These are phyloP conservation scores for Leptographium procerum DNA, from an alignment of 2,329 filamentous ascomycete species.

Conservation along the genomic window DNA sequence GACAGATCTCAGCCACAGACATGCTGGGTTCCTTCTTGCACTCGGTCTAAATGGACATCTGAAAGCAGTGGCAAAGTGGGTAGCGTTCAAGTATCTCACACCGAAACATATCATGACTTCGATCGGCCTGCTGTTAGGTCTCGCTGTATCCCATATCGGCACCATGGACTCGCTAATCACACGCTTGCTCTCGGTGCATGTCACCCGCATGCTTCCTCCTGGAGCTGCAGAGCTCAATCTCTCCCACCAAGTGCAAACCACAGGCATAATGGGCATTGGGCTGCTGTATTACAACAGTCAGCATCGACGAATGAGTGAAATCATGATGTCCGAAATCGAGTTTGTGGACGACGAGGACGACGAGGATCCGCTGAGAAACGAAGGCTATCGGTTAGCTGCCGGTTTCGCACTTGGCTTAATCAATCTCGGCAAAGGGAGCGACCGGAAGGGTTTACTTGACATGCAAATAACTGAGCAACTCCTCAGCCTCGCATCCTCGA, in stretches of 20 bases:
- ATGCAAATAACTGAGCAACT: conserved; percentile 88
- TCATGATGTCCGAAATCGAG: conserved; percentile 96
- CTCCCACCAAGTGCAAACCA: conserved; percentile 86
- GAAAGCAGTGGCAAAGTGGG: conserved; percentile 92
- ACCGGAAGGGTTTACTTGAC: conserved; percentile 80
- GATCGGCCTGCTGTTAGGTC: conserved; percentile 80
- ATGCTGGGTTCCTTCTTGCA: conserved; percentile 85
- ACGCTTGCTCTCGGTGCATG: conserved; percentile 84
- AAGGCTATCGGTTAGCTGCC: conserved; percentile 91
- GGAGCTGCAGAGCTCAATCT: conserved; percentile 91
- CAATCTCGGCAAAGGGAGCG: conserved; percentile 82
- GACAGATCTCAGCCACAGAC: conserved; percentile 82
- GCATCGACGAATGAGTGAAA: conserved; percentile 95
- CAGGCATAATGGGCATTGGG: conserved; percentile 93
- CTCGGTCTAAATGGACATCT: conserved; percentile 90
- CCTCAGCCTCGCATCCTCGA: conserved; percentile 72
- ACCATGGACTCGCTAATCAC: conserved; percentile 97
- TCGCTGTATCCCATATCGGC: conserved; percentile 87
- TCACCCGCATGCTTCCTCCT: conserved; percentile 83
- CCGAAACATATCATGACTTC: conserved; percentile 99
- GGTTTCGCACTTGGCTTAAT: conserved; percentile 91
- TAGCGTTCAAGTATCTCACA: conserved; percentile 97
- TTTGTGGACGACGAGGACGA: conserved; percentile 73
- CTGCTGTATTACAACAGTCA: conserved; percentile 90
- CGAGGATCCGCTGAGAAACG: conserved; percentile 74